These are phyloP conservation scores for Schwanniomyces occidentalis DNA, from an alignment of 805 yeast species.

Conservation along the genomic window DNA sequence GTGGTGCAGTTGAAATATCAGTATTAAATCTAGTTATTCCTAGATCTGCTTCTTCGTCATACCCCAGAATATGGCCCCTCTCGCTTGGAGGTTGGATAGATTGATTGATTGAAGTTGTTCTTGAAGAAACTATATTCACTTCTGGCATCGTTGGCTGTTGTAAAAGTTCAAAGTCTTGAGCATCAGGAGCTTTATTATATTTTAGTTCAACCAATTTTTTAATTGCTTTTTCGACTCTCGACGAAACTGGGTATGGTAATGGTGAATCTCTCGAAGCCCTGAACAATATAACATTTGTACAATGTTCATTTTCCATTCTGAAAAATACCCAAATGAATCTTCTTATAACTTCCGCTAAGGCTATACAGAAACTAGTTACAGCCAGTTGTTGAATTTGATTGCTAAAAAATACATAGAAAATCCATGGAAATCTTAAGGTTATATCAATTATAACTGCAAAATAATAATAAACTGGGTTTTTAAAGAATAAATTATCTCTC, in stretches of 20 bases:
- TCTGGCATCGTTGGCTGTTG: not conserved
- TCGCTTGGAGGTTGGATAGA: constrained; percentile 11
- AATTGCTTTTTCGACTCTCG: constrained; percentile 36
- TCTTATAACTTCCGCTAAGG: constrained; percentile 77
- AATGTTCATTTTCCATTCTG: constrained; percentile 96
- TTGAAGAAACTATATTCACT: not conserved
- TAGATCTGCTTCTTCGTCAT: constrained; percentile 13
- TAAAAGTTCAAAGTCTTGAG: not conserved
- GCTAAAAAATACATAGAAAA: constrained; percentile 80
- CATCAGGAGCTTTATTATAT: constrained; percentile 13
- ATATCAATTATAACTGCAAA: constrained; percentile 73
- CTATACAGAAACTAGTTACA: constrained; percentile 77
- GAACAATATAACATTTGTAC: constrained; percentile 80
- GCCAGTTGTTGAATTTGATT: constrained; percentile 84
- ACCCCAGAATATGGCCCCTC: no score
- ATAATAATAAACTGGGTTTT: constrained; percentile 55
- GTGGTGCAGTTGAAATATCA: constrained; percentile 1
- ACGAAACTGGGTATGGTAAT: constrained; percentile 65
- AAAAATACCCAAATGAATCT: constrained; percentile 88
- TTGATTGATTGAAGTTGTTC: not conserved
- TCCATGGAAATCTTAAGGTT: constrained; percentile 84
- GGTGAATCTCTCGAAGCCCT: constrained; percentile 88
- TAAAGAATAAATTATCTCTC: constrained; percentile 70
- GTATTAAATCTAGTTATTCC: constrained; percentile 10
- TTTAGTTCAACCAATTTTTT: constrained; percentile 36